A percentile compares a stretch with the other conserved stretches of the same genome.
Conservation (phyloP, 2,329 filamentous ascomycete species). For the Phialophora macrospora region DNA sequence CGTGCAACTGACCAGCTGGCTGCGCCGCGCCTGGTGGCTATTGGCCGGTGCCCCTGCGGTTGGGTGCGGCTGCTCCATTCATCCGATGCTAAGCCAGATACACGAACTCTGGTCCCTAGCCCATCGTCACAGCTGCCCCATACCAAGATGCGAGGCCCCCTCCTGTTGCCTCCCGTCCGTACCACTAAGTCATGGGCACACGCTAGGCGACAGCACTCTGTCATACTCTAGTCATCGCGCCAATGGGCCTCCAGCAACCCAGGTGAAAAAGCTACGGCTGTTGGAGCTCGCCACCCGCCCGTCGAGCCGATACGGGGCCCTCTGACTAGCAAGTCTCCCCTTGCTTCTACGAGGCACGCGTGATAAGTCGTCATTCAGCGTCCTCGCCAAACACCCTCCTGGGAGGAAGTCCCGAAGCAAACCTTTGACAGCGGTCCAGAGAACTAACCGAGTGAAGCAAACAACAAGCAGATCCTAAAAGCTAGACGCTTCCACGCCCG, state of each 20-base stretch:
- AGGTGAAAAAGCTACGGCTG: neutral
- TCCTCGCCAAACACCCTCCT: too few relatives aligned
- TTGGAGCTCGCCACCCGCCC: neutral
- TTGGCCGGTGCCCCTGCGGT: neutral
- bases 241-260: neutral
- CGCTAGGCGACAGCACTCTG: neutral
- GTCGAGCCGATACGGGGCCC: neutral
- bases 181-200: neutral
- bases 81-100: neutral
- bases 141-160: neutral
- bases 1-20: too few relatives aligned
- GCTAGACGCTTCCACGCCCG: neutral
- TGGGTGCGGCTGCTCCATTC: neutral
- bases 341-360: neutral
- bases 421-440: too few relatives aligned
- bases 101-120: neutral
- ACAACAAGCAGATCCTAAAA: neutral
- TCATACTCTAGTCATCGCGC: neutral
- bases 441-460: neutral
- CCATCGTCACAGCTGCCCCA: neutral
- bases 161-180: neutral
- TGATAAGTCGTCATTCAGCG: neutral
- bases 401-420: too few relatives aligned
- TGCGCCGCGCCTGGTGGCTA: neutral
- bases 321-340: slow-evolving; percentile 1